Conservation (phyloP, 208 protist species). For the Trypanosomatidae sp. region DNA sequence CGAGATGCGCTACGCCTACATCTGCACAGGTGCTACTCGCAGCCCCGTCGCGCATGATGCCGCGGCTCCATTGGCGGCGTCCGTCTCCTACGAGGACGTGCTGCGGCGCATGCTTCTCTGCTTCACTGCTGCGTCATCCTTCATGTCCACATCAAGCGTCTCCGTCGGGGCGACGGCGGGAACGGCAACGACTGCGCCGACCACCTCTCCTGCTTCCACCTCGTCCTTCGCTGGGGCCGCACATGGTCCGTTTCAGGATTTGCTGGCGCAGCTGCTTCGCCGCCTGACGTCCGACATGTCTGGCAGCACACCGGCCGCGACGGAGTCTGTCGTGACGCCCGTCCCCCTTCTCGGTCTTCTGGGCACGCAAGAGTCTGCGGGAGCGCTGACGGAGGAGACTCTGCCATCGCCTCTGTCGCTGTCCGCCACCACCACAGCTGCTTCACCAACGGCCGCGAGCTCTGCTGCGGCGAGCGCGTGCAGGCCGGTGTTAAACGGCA, state of each 20-base stretch:
- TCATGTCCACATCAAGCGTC: slow-evolving; percentile 12
- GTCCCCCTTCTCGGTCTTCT: too few relatives aligned
- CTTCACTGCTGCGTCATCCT: slow-evolving; percentile 17
- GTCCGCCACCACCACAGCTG: background rate
- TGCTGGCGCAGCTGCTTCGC: slow-evolving; percentile 20
- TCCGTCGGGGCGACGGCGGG: background rate
- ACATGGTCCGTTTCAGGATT: slow-evolving; percentile 8
- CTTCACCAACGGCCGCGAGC: too few relatives aligned
- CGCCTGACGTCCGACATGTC: too few relatives aligned
- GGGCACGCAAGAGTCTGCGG: background rate
- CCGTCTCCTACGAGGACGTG: slow-evolving; percentile 16
- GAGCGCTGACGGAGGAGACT: background rate
- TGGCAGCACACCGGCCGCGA: background rate
- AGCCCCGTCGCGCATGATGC: background rate
- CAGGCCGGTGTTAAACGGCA: too few relatives aligned
- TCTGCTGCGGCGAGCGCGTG: too few relatives aligned
- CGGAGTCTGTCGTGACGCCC: background rate
- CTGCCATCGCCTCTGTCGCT: background rate
- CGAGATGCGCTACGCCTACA: slow-evolving; percentile 29
- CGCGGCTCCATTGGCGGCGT: background rate
- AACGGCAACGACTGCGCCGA: background rate
- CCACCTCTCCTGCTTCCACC: background rate
- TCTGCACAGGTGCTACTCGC: slow-evolving; percentile 2
- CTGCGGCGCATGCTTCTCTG: slow-evolving; percentile 26
- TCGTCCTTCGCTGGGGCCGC: background rate